Percentiles rank a stretch among this genome's conserved stretches.
Conservation (phyloP, 225 moss, liverwort and hornwort genomes). For the Marchantia paleacea region DNA sequence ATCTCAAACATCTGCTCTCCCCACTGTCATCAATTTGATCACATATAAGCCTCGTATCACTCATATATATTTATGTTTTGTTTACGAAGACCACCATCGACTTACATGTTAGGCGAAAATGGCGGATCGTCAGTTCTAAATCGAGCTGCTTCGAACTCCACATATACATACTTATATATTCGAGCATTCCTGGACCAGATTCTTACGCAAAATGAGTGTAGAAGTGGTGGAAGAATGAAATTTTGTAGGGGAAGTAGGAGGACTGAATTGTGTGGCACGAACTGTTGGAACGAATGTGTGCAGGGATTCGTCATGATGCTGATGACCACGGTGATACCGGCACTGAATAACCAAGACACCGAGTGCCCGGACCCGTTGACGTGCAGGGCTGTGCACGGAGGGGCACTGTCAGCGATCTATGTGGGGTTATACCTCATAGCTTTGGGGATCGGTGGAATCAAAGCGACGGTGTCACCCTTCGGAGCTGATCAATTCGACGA, state of each 20-base stretch:
- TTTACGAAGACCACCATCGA: too few species aligned
- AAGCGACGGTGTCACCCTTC: slow-evolving; percentile 41
- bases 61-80: too few species aligned
- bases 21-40: not conserved
- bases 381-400: slow-evolving; percentile 17
- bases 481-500: slow-evolving; percentile 47
- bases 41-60: too few species aligned
- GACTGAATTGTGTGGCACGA: too few species aligned
- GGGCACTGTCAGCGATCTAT: slow-evolving; percentile 23
- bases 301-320: slow-evolving; percentile 25
- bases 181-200: not conserved
- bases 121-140: too few species aligned
- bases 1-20: not conserved
- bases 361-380: slow-evolving; percentile 1
- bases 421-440: slow-evolving; percentile 39
- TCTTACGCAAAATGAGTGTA: too few species aligned
- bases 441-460: slow-evolving; percentile 45
- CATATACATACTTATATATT: not conserved
- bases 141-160: not conserved
- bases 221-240: too few species aligned
- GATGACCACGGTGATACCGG: slow-evolving; percentile 8
- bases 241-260: too few species aligned
- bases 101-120: too few species aligned
- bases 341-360: slow-evolving; percentile 8
- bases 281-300: not conserved